Evolutionary conservation across 805 yeast genomes (phyloP).

Genomic region (Spathaspora arborariae): DNA sequence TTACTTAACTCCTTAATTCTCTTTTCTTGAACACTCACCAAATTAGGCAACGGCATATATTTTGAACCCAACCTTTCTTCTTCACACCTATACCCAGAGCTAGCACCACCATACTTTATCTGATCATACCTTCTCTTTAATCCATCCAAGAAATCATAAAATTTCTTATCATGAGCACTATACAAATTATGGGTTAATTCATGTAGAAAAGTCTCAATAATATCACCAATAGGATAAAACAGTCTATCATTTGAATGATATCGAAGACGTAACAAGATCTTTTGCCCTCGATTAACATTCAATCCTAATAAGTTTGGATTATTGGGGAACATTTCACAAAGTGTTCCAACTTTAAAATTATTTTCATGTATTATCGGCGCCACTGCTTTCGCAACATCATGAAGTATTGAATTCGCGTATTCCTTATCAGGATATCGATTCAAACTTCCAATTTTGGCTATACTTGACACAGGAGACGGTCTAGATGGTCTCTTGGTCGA

Average conservation of each 20-base stretch:
- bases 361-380: conserved; percentile 75
- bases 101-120: conserved; percentile 35
- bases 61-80: conserved; percentile 44
- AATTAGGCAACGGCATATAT: conserved; percentile 13
- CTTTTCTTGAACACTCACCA: conserved; percentile 27
- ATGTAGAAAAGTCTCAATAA: conserved; percentile 83
- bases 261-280: conserved; percentile 69
- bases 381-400: conserved; percentile 64
- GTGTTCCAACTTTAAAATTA: conserved; percentile 57
- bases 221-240: conserved; percentile 62
- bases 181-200: conserved; percentile 76
- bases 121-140: conserved; percentile 49
- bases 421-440: conserved; percentile 34
- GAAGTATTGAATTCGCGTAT: conserved; percentile 48
- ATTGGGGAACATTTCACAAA: conserved; percentile 82
- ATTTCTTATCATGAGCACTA: conserved; percentile 78
- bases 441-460: conserved; percentile 34
- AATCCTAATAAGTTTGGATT: conserved; percentile 65
- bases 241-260: conserved; percentile 45
- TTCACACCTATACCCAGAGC: conserved; percentile 46
- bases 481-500: conserved; percentile 10
- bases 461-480: conserved; percentile 35
- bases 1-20: conserved; percentile 39
- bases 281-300: conserved; percentile 75
- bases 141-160: conserved; percentile 63